These are phyloP conservation scores for Fusarium aywerte DNA, from an alignment of 2,329 filamentous ascomycete species.

Conservation along the genomic window DNA sequence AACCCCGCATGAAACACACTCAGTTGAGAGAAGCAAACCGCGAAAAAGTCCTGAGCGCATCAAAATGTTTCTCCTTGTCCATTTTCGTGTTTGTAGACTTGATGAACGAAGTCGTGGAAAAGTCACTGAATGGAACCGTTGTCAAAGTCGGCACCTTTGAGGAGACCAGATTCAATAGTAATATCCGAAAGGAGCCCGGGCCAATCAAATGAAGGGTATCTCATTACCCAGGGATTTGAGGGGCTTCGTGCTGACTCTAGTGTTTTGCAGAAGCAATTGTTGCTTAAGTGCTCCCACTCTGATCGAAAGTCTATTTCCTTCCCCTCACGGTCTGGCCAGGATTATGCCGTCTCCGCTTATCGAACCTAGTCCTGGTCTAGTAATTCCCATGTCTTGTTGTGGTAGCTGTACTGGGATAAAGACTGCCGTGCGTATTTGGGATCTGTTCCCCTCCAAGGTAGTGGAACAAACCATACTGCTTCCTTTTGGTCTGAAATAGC, in stretches of 20 bases:
- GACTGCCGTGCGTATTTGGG: conserved; percentile 29
- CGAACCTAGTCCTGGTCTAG: conserved; percentile 22
- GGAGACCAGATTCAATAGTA: conserved; percentile 17
- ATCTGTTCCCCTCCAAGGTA: conserved; percentile 9
- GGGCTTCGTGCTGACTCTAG: conserved; percentile 27
- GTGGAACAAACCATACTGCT: conserved; percentile 7
- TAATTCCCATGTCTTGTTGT: conserved; percentile 8
- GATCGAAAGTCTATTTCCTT: conserved; percentile 45
- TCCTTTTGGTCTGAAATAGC: conserved; percentile 9
- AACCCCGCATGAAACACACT: conserved; percentile 3
- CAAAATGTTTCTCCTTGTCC: not conserved
- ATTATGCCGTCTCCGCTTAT: conserved; percentile 20
- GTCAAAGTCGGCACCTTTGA: conserved; percentile 4
- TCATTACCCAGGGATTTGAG: conserved; percentile 21
- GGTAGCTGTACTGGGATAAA: conserved; percentile 25
- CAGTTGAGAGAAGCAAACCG: not conserved
- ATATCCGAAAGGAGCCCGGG: conserved; percentile 9
- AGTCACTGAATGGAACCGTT: conserved; percentile 16
- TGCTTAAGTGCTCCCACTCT: conserved; percentile 34
- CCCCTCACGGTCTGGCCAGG: conserved; percentile 36
- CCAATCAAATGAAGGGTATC: conserved; percentile 19
- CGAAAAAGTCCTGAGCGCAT: not conserved
- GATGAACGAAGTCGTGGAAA: not conserved
- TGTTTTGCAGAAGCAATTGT: conserved; percentile 10
- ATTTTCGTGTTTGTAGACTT: not conserved